These are phyloP conservation scores for Murraya paniculata DNA, from an alignment of 345 rosid genomes.

Conservation along the genomic window DNA sequence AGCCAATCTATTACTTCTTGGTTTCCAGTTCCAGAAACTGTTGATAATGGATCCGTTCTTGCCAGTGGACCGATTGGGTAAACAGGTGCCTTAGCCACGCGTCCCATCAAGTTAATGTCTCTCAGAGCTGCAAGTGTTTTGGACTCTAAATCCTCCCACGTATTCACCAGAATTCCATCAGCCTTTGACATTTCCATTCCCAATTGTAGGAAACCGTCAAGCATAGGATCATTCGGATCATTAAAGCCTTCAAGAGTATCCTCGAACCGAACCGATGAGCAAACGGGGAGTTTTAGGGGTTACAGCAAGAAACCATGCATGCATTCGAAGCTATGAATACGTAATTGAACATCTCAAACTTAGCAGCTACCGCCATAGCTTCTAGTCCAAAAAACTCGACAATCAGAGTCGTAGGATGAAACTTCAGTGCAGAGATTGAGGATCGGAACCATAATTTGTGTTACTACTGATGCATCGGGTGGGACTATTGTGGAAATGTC, in stretches of 20 bases:
- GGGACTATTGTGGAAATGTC: constrained; percentile 23
- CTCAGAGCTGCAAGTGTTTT: constrained; percentile 22
- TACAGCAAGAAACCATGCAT: constrained; percentile 50
- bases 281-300: constrained; percentile 48
- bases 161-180: constrained; percentile 53
- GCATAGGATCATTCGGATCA: constrained; percentile 20
- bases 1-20: constrained; percentile 32
- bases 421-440: constrained; percentile 18
- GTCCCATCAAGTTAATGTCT: constrained; percentile 20
- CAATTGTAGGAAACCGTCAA: constrained; percentile 17
- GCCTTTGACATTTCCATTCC: constrained; percentile 33
- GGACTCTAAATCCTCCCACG: constrained; percentile 47
- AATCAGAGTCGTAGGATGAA: constrained; percentile 34
- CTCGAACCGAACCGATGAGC: constrained; percentile 39
- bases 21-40: not conserved
- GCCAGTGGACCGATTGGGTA: constrained; percentile 35
- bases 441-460: constrained; percentile 12
- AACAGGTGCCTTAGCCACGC: constrained; percentile 23
- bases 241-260: constrained; percentile 38
- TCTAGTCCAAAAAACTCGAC: constrained; percentile 49
- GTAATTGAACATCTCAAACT: constrained; percentile 47
- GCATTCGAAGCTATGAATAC: constrained; percentile 44
- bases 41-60: not conserved
- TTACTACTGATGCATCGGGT: not conserved
- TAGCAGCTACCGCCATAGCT: constrained; percentile 41